A percentile compares a stretch with the other conserved stretches of the same genome.
These are phyloP conservation scores for Pythium diclinum DNA, from an alignment of 352 stramenopile genomes.

Conservation along the genomic window DNA sequence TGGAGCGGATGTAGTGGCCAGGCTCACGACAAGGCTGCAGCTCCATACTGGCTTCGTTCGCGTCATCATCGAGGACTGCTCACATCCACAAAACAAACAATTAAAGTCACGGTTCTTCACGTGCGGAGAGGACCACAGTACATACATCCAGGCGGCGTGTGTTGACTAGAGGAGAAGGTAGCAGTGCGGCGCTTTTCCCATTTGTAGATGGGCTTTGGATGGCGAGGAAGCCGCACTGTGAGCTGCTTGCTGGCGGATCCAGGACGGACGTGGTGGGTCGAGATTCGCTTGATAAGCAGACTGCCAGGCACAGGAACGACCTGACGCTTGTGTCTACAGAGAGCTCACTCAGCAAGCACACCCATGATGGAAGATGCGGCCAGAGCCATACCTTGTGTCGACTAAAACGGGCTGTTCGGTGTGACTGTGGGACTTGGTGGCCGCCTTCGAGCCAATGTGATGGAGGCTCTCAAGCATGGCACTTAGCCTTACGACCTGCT, in stretches of 20 bases:
- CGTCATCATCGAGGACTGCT: conserved; percentile 36
- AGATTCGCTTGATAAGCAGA: conserved; percentile 32
- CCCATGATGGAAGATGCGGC: neutral
- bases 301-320: conserved; percentile 26
- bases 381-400: conserved; percentile 3
- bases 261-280: conserved; percentile 19
- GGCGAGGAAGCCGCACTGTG: conserved; percentile 22
- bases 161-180: conserved; percentile 11
- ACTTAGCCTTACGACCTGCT: conserved; percentile 39
- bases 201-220: conserved; percentile 51
- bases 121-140: conserved; percentile 17
- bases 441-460: conserved; percentile 5
- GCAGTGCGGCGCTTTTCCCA: conserved; percentile 42
- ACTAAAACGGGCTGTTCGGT: conserved; percentile 8
- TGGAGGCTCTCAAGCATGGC: conserved; percentile 34
- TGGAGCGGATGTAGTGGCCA: conserved; percentile 49
- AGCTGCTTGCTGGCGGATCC: conserved; percentile 37
- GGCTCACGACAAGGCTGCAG: conserved; percentile 43
- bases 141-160: conserved; percentile 14
- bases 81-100: no score
- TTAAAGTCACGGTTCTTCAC: no score
- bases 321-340: conserved; percentile 14
- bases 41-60: conserved; percentile 43
- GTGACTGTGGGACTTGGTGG: neutral
- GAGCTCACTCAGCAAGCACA: neutral